These are phyloP conservation scores for Paramecium biaurelia DNA, from an alignment of 73 alveolate species.

Conservation along the genomic window DNA sequence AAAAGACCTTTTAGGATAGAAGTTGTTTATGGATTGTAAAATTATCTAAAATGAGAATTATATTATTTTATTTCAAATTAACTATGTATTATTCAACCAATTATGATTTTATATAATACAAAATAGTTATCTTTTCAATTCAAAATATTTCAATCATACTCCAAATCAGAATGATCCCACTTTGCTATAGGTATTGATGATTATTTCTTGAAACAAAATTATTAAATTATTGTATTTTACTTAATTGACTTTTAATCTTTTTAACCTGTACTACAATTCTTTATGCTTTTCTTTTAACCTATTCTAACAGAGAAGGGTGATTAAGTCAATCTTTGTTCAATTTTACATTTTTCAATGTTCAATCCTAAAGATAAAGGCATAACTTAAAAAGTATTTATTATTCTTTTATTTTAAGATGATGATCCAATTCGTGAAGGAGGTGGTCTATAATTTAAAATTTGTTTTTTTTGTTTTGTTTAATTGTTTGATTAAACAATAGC, in stretches of 20 bases:
- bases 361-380: background rate
- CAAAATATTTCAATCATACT: background rate
- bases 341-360: background rate
- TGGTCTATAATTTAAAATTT: background rate
- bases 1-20: too few species aligned
- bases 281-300: background rate
- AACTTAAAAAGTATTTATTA: background rate
- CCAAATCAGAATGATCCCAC: constrained; percentile 5
- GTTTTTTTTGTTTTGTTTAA: background rate
- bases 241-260: background rate
- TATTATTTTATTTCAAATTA: too few species aligned
- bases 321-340: background rate
- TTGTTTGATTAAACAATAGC: background rate
- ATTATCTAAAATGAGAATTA: too few species aligned
- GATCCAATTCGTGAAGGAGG: background rate
- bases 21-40: too few species aligned
- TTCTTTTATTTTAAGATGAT: background rate
- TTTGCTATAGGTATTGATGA: background rate
- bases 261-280: background rate
- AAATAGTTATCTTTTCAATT: background rate
- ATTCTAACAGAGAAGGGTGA: background rate
- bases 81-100: too few species aligned
- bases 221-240: background rate
- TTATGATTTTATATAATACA: too few species aligned
- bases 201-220: background rate